Evolutionary conservation across 768 basidiomycete species (phyloP).

Genomic region (Coprinopsis marcescibilis): DNA sequence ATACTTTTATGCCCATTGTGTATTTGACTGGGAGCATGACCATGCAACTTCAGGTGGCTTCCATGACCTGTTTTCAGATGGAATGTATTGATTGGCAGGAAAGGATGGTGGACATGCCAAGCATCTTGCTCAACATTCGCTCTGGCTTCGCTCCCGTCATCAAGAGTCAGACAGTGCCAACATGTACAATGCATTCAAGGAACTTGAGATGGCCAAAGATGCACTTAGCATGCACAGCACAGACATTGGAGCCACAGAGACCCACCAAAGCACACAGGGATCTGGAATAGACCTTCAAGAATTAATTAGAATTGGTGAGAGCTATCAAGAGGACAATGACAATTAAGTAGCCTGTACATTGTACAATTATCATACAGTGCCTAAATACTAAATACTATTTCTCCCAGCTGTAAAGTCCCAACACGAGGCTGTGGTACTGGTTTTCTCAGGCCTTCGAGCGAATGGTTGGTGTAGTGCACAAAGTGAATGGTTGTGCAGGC

Average conservation of each 20-base stretch:
- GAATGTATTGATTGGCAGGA: conserved; percentile 4
- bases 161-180: not conserved
- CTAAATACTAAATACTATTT: no score
- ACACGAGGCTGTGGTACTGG: no score
- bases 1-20: conserved; percentile 6
- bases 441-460: no score
- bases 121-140: conserved; percentile 10
- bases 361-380: no score
- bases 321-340: not conserved
- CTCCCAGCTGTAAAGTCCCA: no score
- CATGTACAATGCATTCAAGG: not conserved
- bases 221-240: conserved; percentile 12
- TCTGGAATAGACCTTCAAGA: not conserved
- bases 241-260: conserved; percentile 1
- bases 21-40: conserved; percentile 10
- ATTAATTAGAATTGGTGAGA: not conserved
- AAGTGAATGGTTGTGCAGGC: not conserved
- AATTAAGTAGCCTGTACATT: no score
- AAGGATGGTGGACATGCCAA: conserved; percentile 11
- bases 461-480: no score
- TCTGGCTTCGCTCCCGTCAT: conserved; percentile 8
- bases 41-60: not conserved
- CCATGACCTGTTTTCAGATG: conserved; percentile 6
- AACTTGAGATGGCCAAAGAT: conserved; percentile 3
- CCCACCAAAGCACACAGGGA: not conserved